Base-by-base conservation (phyloP, 2,329 filamentous ascomycete genomes). In the Colletotrichum eleusines region DNA sequence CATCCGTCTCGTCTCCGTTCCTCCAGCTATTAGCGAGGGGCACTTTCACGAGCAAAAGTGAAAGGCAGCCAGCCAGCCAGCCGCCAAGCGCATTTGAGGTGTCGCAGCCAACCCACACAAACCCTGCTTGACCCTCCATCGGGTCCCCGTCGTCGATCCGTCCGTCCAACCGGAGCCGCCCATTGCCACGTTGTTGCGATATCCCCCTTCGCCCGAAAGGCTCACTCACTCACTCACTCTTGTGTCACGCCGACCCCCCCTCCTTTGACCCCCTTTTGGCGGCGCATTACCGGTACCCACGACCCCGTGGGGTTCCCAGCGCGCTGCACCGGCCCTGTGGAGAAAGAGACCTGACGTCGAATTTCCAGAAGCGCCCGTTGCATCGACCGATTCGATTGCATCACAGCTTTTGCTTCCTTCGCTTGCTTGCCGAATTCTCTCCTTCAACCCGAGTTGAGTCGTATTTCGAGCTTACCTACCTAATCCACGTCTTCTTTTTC, bases 171-270 rank as follows among this genome's bases (percentile, higher is more conserved):
- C 72, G 63, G 63, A 63, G 57, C 59, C 64, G 61, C 62, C 48
- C 54, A 42, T 72, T 65, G 48, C 69, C 69, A 70, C 69, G 61
- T 70, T 71, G 40, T 51, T 72, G 44, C 60, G 20, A 65, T 35
- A 57, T 70, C 31, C 63, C 74, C 74, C 64, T 72, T 75, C 74
- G 74, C 72, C 74, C 74, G 74, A 75, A 68, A 74, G 74, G 67
- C 73, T 72, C 63, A n/a, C n/a, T n/a, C n/a, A n/a, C n/a, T n/a
- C n/a, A n/a, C n/a, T n/a, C n/a, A n/a, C n/a, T n/a, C 44, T 11
- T 16, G 51, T 54, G 28, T 5, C 26, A 7, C 16, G 3, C 18
- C 20, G 8, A 46, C 16, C 16, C 26, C 8, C 48, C 48, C 14
- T 20, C 11, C 28, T 20, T n/a, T n/a, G 28, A n/a, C 7, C 8